Evolutionary conservation across 2,329 filamentous ascomycete species (phyloP).

Genomic region (Orbilia ellipsospora): DNA sequence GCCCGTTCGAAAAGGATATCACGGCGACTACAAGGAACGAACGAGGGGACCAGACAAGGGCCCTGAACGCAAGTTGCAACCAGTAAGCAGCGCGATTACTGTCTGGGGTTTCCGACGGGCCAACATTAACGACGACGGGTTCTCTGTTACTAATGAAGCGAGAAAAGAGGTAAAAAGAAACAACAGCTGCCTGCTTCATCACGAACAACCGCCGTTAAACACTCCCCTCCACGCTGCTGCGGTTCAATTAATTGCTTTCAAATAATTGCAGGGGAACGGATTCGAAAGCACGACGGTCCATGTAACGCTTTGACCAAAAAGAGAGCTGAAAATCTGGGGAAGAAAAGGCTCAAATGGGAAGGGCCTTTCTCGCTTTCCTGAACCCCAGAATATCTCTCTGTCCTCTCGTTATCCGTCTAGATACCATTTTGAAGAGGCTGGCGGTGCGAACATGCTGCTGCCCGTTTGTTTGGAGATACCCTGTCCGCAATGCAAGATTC

Average conservation of each 20-base stretch:
- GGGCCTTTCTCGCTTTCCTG: slow-evolving; percentile 4
- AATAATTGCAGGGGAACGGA: slow-evolving; percentile 22
- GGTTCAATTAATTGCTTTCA: neutral
- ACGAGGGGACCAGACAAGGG: slow-evolving; percentile 16
- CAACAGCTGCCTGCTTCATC: no score
- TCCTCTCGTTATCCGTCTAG: slow-evolving; percentile 12
- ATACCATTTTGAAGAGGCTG: slow-evolving; percentile 20
- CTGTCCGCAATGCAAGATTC: slow-evolving; percentile 37
- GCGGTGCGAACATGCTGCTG: slow-evolving; percentile 27
- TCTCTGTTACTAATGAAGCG: neutral
- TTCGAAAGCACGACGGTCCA: slow-evolving; percentile 1
- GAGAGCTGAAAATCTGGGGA: slow-evolving; percentile 34
- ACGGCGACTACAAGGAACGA: slow-evolving; percentile 41
- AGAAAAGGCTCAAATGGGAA: slow-evolving; percentile 51
- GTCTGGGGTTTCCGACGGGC: slow-evolving; percentile 23
- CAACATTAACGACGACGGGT: slow-evolving; percentile 27
- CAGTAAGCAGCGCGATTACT: slow-evolving; percentile 37
- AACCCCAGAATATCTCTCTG: slow-evolving; percentile 14
- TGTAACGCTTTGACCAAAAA: slow-evolving; percentile 36
- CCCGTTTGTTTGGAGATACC: slow-evolving; percentile 13
- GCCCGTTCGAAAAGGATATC: slow-evolving; percentile 17
- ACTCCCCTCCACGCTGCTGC: neutral
- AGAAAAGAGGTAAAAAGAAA: neutral
- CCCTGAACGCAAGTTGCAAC: slow-evolving; percentile 36
- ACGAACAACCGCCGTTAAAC: no score